Conservation (phyloP, 2,329 filamentous ascomycete species). For the Beauveria asiatica region DNA sequence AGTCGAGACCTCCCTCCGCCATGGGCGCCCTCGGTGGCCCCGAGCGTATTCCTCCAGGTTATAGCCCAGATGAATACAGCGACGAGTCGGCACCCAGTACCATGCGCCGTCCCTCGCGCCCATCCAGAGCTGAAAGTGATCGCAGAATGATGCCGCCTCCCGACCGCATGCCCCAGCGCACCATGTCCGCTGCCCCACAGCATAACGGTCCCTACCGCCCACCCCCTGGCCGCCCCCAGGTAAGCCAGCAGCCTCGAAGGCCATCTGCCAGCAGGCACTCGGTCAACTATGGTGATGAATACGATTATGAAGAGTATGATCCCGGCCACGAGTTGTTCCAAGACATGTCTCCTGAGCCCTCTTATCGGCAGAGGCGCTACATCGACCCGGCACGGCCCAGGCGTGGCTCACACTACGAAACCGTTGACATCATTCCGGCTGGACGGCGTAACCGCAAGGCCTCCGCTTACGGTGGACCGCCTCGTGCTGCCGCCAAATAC, state of each 20-base stretch:
- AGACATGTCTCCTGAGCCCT: slow-evolving; percentile 28
- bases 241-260: slow-evolving; percentile 22
- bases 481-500: slow-evolving; percentile 25
- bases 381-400: slow-evolving; percentile 26
- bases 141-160: slow-evolving; percentile 43
- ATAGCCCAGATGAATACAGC: slow-evolving; percentile 33
- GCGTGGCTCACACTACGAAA: slow-evolving; percentile 29
- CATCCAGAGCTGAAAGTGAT: slow-evolving; percentile 36
- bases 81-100: slow-evolving; percentile 29
- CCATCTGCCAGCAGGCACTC: slow-evolving; percentile 21
- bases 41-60: slow-evolving; percentile 21
- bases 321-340: slow-evolving; percentile 29
- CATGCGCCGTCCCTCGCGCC: slow-evolving; percentile 33
- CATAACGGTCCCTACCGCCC: slow-evolving; percentile 22
- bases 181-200: slow-evolving; percentile 24
- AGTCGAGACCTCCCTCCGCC: slow-evolving; percentile 28
- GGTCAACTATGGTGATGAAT: slow-evolving; percentile 25
- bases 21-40: slow-evolving; percentile 29
- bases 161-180: slow-evolving; percentile 24
- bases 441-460: slow-evolving; percentile 27
- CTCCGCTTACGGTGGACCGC: slow-evolving; percentile 32
- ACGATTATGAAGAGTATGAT: slow-evolving; percentile 31
- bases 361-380: slow-evolving; percentile 26
- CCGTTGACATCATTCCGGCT: slow-evolving; percentile 33
- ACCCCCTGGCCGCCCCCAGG: slow-evolving; percentile 15